These are phyloP conservation scores for Carex myosuroides DNA, from an alignment of 176 grass and related monocot species.

Conservation along the genomic window DNA sequence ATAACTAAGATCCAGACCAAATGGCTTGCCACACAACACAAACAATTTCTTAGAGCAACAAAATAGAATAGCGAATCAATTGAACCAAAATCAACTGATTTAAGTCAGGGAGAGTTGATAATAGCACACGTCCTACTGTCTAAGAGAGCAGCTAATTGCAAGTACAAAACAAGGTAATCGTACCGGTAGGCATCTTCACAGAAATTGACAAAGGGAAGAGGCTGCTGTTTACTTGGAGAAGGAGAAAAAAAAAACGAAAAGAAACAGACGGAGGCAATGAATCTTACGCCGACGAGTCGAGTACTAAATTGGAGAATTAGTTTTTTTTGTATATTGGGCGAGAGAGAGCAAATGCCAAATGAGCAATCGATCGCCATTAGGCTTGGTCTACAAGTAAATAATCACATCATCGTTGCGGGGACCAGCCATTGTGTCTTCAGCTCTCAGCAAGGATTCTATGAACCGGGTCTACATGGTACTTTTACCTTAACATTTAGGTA, in stretches of 20 bases:
- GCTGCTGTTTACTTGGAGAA: slow-evolving; percentile 43
- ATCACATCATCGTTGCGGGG: neutral
- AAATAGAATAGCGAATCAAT: neutral
- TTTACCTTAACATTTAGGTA: neutral
- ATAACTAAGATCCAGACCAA: neutral
- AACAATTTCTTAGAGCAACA: neutral
- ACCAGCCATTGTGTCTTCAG: neutral
- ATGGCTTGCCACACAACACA: neutral
- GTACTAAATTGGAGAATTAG: neutral
- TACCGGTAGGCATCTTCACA: slow-evolving; percentile 58
- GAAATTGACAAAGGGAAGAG: slow-evolving; percentile 23
- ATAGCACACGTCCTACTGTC: neutral
- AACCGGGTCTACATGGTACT: neutral
- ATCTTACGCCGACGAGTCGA: neutral
- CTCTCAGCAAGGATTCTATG: neutral
- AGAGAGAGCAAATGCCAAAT: too few relatives aligned
- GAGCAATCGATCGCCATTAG: neutral
- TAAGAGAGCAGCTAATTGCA: neutral
- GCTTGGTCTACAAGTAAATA: neutral
- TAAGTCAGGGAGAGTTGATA: neutral
- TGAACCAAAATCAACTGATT: neutral
- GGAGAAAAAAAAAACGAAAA: slow-evolving; percentile 30
- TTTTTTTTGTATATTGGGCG: neutral
- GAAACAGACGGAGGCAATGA: neutral
- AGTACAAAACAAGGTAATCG: neutral